Conservation (phyloP, 2,329 filamentous ascomycete species). For the Aspergillus udagawae region DNA sequence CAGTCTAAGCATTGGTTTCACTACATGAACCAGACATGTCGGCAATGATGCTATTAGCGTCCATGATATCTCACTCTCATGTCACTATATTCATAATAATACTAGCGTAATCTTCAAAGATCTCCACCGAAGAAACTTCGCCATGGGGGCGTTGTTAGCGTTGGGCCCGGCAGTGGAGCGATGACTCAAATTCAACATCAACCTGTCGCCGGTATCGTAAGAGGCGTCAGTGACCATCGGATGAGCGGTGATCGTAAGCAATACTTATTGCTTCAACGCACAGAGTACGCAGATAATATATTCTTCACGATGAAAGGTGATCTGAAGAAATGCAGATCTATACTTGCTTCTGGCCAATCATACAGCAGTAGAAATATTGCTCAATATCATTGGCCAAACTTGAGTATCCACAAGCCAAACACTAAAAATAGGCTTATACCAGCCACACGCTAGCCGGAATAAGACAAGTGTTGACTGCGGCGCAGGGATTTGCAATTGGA, state of each 20-base stretch:
- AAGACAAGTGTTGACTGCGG: slow-evolving; percentile 15
- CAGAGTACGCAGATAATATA: background rate
- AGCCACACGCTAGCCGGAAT: slow-evolving; percentile 14
- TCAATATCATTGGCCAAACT: background rate
- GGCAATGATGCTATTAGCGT: background rate
- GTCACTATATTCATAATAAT: background rate
- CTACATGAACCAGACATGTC: background rate
- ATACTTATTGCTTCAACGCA: slow-evolving; percentile 25
- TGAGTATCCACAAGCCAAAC: background rate
- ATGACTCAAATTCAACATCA: slow-evolving; percentile 26
- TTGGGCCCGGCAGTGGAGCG: slow-evolving; percentile 29
- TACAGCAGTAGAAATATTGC: background rate
- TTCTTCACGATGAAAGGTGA: background rate
- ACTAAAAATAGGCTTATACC: slow-evolving; percentile 19
- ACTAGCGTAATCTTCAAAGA: slow-evolving; percentile 7
- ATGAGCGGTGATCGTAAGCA: slow-evolving; percentile 17
- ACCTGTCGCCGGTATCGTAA: slow-evolving; percentile 33
- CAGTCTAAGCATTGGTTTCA: background rate
- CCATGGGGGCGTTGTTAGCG: slow-evolving; percentile 27
- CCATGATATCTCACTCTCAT: too few species aligned
- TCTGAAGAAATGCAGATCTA: background rate
- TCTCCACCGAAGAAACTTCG: slow-evolving; percentile 28
- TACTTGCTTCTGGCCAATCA: background rate
- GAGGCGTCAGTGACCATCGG: slow-evolving; percentile 26
- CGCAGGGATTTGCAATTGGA: slow-evolving; percentile 4